Base-by-base conservation (phyloP, 495 filamentous ascomycete species). In the Viridothelium virens region DNA sequence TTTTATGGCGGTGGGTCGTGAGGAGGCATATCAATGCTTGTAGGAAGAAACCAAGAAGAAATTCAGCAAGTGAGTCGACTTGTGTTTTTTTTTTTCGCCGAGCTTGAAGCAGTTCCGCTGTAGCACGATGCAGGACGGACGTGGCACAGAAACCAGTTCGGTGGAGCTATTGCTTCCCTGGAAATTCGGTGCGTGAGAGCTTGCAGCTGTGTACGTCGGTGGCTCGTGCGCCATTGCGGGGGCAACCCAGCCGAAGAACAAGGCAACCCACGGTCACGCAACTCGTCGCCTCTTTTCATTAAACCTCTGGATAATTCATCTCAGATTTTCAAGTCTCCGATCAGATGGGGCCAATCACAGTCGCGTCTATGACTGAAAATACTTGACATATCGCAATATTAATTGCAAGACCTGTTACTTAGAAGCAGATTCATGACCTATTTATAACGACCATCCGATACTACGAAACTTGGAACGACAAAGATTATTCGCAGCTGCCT, bases 201-300 rank as follows among this genome's bases (percentile, higher is more conserved):
- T 59, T 59, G 53, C 53, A 59, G 53, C 53, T 59, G 53, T 59
- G 53, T 59, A 59, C 53, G 53, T 36, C 5, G 33, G 53, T 59
- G 53, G 53, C 53, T 59, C 31, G 53, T 59, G 53, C 53, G 31
- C 36, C 53, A 59, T 59, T 59, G 53, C 53, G 53, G 53, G 53
- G 53, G 53, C 53, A 59, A 59, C 53, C 53, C 53, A 10, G 0
- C n/a, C 48, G 48, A 7, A 7, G 41, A 25, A 25, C 25, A 25
- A 25, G 25, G 25, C 25, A 25, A 25, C n/a, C n/a, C n/a, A n/a
- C n/a, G n/a, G 25, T 0, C 41, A 46, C 41, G 12, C 48, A 5
- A 53, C 48, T 5, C n/a, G 14, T 11, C 14, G 48, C 48, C 48
- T 16, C 48, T 16, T 16, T 53, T 53, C 12, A 18, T 18, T 14